Base-by-base conservation (phyloP, 2,329 filamentous ascomycete species). In the Gnomoniopsis smithogilvyi region DNA sequence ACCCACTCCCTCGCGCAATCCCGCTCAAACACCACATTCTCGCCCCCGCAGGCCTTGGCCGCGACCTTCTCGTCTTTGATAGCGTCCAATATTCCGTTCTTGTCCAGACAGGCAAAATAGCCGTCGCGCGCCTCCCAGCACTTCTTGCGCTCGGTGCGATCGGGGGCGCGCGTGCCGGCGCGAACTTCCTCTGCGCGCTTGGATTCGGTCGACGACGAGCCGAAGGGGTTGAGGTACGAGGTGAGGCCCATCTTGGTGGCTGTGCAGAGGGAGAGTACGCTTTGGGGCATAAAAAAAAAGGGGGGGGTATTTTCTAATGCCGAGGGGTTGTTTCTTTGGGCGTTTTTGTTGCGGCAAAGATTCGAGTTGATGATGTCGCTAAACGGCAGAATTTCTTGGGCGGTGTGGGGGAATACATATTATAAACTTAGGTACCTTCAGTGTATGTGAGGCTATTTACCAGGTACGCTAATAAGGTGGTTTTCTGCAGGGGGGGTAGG, bases 1-100 rank as follows among this genome's bases (percentile, higher is more conserved):
- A 96, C 95, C 95, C 95, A 99, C 71, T 92, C 93, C 60, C 80
- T 83, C 19, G 92, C 92, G 74, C 95, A 99, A 71, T 94, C 90
- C 67, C 82, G 81, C 76, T 96, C 92, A 69, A 98, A 96, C 59
- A 80, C 82, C 33, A 67, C 70, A 24, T 69, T 69, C 71, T 80
- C 70, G 46, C 63, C 59, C 24, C 72, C 70, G 62, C 80, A 83
- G 41, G 73, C 71, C 56, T 68, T 71, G 7, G 67, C 68, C 1
- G 73, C 70, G n/a, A 70, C 67, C 62, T 73, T 71, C 36, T 75
- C 75, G 54, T 79, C 74, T 67, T 77, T 76, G 64, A 73, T 66
- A 19, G 80, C 74, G 74, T 99, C 93, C 64, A 96, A 73, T 66
- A 99, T 94, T 69, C 82, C 78, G 78, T 92, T 82, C 65, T 83